Evolutionary conservation across 1,284 basidiomycete genomes (phyloP), one percentile per base, ranked within the genome.

Genomic region (Malassezia psittaci): DNA sequence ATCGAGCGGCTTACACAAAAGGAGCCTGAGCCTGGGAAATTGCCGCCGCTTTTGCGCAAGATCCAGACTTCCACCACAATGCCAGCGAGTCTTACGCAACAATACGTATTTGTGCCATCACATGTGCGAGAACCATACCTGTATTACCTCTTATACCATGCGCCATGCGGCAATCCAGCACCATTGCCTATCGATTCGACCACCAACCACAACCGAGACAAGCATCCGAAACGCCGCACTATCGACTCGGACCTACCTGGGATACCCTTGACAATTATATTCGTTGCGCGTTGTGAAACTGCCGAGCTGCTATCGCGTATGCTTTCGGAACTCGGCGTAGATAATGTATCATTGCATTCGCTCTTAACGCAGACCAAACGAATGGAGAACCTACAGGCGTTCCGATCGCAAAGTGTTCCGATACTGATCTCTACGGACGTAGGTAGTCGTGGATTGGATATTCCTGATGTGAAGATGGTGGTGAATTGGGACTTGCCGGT

Each of bases 81-180:
- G 4, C 94, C 10, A 83, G 93, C 39, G 79, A 84, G 52, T 83
- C 79, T 99, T 50, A 84, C 86, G 65, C 94, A 99, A 67, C 78
- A 84, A 66, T 99, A 93, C 76, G 77, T 96, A 55, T 86, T 98
- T 62, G 85, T 94, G 37, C 94, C 94, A 0, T 91, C 88, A 0
- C 91, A 96, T 74, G 84, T 96, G 49, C 85, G 91, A 59, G 94
- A 99, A 77, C 79, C 83, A 6, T 96, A 98, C 77, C 83, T 98
- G 6, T 90, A 85, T 75, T 80, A 96, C 75, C 79, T 98, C 34
- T 83, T 99, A 16, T 84, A 85, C 70, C 82, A 96, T 2, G 83
- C 87, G 67, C 84, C 84, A 11, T 57, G 49, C 50, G 18, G 36
- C 18, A 9, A 24, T 3, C 37, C 29, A 19, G 16, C 29, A 19